Percentiles rank a stretch among this genome's conserved stretches.
Conservation (phyloP, 768 basidiomycete species). For the Symmetrospora coprosmae region DNA sequence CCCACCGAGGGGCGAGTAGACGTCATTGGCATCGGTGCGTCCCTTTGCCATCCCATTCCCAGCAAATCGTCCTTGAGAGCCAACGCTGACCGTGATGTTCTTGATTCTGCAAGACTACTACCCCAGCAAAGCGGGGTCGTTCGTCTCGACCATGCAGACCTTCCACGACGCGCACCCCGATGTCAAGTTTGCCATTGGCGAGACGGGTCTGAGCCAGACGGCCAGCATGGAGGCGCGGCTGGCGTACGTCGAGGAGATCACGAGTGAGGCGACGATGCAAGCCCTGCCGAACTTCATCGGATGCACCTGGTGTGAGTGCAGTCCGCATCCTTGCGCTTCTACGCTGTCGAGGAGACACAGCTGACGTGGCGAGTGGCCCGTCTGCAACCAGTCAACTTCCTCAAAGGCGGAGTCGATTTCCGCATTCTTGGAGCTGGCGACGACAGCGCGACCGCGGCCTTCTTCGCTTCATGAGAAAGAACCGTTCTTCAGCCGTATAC, state of each 20-base stretch:
- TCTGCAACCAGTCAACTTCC: too few relatives aligned
- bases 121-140: slow-evolving; percentile 22
- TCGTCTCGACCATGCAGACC: slow-evolving; percentile 24
- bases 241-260: slow-evolving; percentile 8
- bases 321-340: too few relatives aligned
- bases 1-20: slow-evolving; percentile 25
- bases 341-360: too few relatives aligned
- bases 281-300: slow-evolving; percentile 16
- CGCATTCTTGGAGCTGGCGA: too few relatives aligned
- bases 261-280: not conserved
- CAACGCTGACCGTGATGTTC: not conserved
- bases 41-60: not conserved
- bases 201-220: slow-evolving; percentile 29
- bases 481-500: too few relatives aligned
- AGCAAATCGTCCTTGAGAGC: not conserved
- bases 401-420: too few relatives aligned
- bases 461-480: too few relatives aligned
- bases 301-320: slow-evolving; percentile 9
- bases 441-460: too few relatives aligned
- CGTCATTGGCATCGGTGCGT: slow-evolving; percentile 10
- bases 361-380: too few relatives aligned
- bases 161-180: slow-evolving; percentile 32
- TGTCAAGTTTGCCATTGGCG: slow-evolving; percentile 33
- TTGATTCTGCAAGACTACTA: slow-evolving; percentile 27
- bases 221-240: not conserved